phyloP scores from a whole-genome alignment of 331 rosid genomes.

The Pyracantha coccinea region DNA sequence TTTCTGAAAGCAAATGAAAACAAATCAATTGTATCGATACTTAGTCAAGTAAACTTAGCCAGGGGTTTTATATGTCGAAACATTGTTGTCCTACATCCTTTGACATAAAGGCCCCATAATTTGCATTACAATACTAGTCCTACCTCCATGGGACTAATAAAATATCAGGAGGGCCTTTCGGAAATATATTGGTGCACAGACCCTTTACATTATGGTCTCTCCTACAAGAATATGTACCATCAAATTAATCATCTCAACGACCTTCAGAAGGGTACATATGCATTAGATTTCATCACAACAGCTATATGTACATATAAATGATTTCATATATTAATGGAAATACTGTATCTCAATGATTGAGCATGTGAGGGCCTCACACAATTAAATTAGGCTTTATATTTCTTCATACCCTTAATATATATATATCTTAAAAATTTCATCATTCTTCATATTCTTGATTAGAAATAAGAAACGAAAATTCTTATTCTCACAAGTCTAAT shows the following conservation, averaged over 20 bases:
- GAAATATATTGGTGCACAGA: not conserved
- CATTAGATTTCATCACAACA: not conserved
- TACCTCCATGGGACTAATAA: not conserved
- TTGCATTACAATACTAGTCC: not conserved
- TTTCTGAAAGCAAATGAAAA: not conserved
- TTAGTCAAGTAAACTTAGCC: not conserved
- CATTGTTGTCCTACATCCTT: not conserved
- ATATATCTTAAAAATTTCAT: no score
- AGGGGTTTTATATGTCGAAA: not conserved
- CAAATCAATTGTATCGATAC: not conserved
- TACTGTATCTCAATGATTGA: not conserved
- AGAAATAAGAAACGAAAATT: no score
- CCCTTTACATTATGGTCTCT: not conserved
- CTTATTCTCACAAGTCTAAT: no score
- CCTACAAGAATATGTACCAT: not conserved
- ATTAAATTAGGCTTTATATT: no score
- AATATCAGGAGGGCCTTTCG: not conserved
- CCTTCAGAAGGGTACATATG: not conserved
- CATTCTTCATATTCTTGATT: no score
- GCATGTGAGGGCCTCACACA: no score
- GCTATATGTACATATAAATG: not conserved
- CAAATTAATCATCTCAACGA: constrained; percentile 7
- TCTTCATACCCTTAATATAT: no score
- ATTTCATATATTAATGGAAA: not conserved
- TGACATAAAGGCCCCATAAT: not conserved